A percentile compares a stretch with the other conserved stretches of the same genome.
Conservation (phyloP, 805 yeast species). For the Cyberlindnera euphorbiiphila region DNA sequence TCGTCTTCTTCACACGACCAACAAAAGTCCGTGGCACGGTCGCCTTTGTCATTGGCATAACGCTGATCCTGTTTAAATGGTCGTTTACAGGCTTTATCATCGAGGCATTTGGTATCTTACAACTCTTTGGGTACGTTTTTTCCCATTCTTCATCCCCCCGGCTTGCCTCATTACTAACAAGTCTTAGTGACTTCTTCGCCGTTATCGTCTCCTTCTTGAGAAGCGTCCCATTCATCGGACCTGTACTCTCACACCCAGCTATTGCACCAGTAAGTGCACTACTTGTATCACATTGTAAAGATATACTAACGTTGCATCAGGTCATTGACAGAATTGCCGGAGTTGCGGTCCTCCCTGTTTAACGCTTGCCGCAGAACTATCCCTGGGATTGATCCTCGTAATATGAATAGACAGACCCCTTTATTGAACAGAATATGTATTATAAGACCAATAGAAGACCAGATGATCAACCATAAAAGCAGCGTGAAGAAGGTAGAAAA, state of each 20-base stretch:
- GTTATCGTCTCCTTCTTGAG: constrained; percentile 83
- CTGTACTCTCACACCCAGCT: constrained; percentile 71
- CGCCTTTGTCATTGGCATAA: constrained; percentile 71
- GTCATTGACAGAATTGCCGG: constrained; percentile 53
- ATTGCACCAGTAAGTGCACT: constrained; percentile 58
- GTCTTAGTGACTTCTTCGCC: constrained; percentile 68
- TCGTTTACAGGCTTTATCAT: constrained; percentile 82
- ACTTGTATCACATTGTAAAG: not conserved
- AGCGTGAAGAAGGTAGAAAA: no score
- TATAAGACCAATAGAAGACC: no score
- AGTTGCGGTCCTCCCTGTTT: constrained; percentile 63
- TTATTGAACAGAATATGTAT: no score
- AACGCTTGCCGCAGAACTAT: constrained; percentile 10
- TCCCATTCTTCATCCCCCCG: no score
- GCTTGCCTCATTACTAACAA: constrained; percentile 25
- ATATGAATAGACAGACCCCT: no score
- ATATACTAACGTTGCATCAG: constrained; percentile 28
- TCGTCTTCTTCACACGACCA: constrained; percentile 81
- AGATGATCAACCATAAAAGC: no score
- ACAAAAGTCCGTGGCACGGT: constrained; percentile 82
- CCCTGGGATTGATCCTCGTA: no score
- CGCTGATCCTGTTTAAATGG: constrained; percentile 68
- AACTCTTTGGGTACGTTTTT: constrained; percentile 54
- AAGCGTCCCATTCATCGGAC: constrained; percentile 85
- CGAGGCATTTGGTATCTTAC: constrained; percentile 86